These are phyloP conservation scores for Pythium sukuiense DNA, from an alignment of 352 stramenopile species.

Conservation along the genomic window DNA sequence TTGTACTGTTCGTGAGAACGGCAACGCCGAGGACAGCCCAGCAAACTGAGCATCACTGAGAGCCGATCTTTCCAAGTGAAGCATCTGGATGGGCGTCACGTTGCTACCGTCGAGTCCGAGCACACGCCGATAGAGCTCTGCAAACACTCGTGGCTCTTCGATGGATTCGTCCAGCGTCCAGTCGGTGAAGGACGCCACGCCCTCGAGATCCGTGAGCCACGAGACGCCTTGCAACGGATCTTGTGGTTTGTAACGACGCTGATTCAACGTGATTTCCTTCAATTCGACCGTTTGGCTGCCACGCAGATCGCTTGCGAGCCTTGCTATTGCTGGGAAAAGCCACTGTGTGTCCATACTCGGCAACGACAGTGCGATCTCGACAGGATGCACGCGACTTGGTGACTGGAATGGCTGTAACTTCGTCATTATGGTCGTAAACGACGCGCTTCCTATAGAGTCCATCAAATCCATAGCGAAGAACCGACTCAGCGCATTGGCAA, in stretches of 20 bases:
- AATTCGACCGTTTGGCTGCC: neutral
- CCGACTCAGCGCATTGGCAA: neutral
- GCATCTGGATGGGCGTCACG: neutral
- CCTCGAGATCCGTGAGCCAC: slow-evolving; percentile 3
- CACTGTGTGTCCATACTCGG: slow-evolving; percentile 23
- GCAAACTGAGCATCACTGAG: slow-evolving; percentile 4
- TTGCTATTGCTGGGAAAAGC: slow-evolving; percentile 2
- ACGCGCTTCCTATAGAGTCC: neutral
- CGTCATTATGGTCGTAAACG: neutral
- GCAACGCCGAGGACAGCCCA: slow-evolving; percentile 4
- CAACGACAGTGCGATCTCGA: slow-evolving; percentile 10
- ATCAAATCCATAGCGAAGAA: neutral
- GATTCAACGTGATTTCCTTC: slow-evolving; percentile 11
- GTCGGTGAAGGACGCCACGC: neutral
- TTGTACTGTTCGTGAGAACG: neutral
- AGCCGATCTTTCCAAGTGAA: neutral
- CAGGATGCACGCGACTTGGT: neutral
- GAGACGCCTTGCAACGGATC: slow-evolving; percentile 5
- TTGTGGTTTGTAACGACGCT: slow-evolving; percentile 3
- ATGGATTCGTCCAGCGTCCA: slow-evolving; percentile 20
- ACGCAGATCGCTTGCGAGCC: neutral
- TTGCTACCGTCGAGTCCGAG: neutral
- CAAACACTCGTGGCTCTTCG: neutral
- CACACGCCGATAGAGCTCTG: slow-evolving; percentile 1
- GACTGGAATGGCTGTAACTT: slow-evolving; percentile 1